A percentile compares a stretch with the other conserved stretches of the same genome.
phyloP scores from a whole-genome alignment of 2,329 filamentous ascomycete species.

The Xylaria sp. region DNA sequence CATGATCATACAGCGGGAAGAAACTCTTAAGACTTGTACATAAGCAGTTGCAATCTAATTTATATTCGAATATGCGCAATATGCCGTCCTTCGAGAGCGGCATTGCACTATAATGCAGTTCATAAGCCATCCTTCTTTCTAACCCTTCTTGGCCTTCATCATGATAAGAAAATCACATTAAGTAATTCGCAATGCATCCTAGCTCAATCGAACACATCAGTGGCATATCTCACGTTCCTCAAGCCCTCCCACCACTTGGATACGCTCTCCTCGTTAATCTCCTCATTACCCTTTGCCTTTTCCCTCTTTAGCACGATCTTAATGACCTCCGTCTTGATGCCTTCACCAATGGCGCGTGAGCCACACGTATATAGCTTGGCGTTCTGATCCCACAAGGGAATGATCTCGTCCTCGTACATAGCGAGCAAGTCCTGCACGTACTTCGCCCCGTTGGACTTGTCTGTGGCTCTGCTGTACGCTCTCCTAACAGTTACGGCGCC shows the following conservation, averaged over 20 bases:
- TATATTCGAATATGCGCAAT: background rate
- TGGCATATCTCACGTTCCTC: slow-evolving; percentile 67
- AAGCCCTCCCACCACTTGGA: slow-evolving; percentile 61
- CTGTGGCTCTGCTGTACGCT: slow-evolving; percentile 64
- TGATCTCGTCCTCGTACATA: slow-evolving; percentile 52
- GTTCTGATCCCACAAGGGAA: slow-evolving; percentile 55
- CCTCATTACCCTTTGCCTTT: slow-evolving; percentile 47
- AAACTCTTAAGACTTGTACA: background rate
- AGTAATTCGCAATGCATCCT: background rate
- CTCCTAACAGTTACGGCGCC: slow-evolving; percentile 71
- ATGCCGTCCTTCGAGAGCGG: background rate
- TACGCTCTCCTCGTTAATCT: slow-evolving; percentile 53
- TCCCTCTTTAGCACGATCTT: slow-evolving; percentile 49
- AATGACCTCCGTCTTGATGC: slow-evolving; percentile 56
- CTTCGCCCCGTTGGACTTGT: slow-evolving; percentile 59
- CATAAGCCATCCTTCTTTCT: background rate
- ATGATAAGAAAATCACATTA: background rate
- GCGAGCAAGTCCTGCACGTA: slow-evolving; percentile 61
- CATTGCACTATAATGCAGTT: background rate
- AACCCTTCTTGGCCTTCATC: background rate
- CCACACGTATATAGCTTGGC: slow-evolving; percentile 75
- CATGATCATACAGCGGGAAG: background rate
- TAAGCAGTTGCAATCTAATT: background rate
- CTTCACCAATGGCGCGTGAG: slow-evolving; percentile 62
- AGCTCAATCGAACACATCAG: slow-evolving; percentile 68